phyloP scores from a whole-genome alignment of 169 alveolate species.

The Plasmodium fragile region DNA sequence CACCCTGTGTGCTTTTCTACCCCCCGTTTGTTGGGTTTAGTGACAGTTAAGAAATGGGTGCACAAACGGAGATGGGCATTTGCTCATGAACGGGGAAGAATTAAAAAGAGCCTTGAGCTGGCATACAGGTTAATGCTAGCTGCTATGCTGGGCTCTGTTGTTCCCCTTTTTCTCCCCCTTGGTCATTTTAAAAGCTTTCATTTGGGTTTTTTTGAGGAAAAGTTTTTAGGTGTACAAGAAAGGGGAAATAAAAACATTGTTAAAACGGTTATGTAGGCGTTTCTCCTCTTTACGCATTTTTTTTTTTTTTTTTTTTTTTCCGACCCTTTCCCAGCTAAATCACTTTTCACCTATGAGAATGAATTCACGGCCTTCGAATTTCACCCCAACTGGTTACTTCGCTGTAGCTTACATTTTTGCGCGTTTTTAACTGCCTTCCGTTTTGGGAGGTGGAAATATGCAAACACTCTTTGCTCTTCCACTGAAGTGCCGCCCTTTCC shows the following conservation, averaged over 20 bases:
- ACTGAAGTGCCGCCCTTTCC: neutral
- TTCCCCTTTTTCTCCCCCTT: neutral
- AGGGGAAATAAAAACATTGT: neutral
- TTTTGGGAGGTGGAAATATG: neutral
- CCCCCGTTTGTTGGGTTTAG: neutral
- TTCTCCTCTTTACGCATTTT: neutral
- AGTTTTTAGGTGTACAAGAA: neutral
- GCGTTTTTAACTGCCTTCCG: neutral
- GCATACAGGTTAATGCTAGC: neutral
- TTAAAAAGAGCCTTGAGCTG: neutral
- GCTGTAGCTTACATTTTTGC: neutral
- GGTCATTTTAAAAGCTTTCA: neutral
- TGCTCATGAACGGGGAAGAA: neutral
- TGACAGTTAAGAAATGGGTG: neutral
- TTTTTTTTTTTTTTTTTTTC: no score
- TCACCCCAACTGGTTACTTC: neutral
- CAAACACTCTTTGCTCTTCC: neutral
- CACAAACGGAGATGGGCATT: neutral
- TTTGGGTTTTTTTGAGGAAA: neutral
- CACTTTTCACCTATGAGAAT: neutral
- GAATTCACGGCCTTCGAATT: neutral
- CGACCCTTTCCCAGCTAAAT: neutral
- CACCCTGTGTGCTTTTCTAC: neutral
- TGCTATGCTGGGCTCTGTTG: neutral
- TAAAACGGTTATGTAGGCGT: neutral